Base-by-base conservation (phyloP, 306 rosid species). In the Spatholobus suberectus region DNA sequence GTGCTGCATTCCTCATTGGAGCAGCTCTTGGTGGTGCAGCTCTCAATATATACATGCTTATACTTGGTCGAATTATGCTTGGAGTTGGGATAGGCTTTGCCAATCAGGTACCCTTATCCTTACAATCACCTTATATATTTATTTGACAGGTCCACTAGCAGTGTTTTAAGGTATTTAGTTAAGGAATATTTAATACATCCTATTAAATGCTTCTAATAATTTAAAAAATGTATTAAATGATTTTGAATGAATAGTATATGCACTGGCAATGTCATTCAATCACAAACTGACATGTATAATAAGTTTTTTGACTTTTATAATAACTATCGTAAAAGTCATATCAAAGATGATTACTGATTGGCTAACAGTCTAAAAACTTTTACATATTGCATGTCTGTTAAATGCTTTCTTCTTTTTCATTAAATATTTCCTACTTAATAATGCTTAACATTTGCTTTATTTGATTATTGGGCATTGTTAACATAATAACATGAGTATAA, bases 71-170 rank as follows among this genome's bases (percentile, higher is more conserved):
- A 11, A 72, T 89, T 71, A 73, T 89, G 76, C 94, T 91, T 67
- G 94, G 94, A 49, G 85, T 91, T 78, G 94, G 94, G 2, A 87
- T 91, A 72, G 91, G 90, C 27, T 91, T 91, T 69, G 86, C 92
- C 23, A 89, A 89, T 78, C 90, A 89, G 90, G 92, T 89, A 73
- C 34, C 43, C 2, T 47, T 32, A 34, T 51, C 17, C 66, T 59
- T 83, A 40, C 27, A 29, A 37, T 29, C 3, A n/a, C 59, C 41
- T 75, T 20, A 1, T 59, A 17, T 3, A 26, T 70, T 70, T 41
- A 14, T 70, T 43, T 43, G 2, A 68, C 21, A 7, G 57, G 21
- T n/a, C 57, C 23, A 13, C 47, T n/a, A 17, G 20, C 7, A 18
- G 58, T 6, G 9, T n/a, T 51, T 7, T 49, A 5, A 49, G 8